phyloP scores from a whole-genome alignment of 2,329 filamentous ascomycete species.

The Diaporthe sp. region DNA sequence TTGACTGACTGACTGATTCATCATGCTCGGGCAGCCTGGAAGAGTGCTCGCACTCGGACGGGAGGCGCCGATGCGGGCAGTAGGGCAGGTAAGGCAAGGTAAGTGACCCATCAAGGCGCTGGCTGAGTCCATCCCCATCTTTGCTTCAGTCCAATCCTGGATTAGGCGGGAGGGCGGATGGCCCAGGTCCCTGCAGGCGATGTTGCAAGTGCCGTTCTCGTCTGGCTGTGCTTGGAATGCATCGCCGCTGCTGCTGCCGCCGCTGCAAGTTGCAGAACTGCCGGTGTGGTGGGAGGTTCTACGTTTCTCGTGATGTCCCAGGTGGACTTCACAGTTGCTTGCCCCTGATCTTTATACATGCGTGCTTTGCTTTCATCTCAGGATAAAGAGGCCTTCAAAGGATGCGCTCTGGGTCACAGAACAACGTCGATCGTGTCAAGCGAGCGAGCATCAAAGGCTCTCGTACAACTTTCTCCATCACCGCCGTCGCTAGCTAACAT shows the following conservation, averaged over 20 bases:
- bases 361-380: slow-evolving; percentile 39
- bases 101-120: slow-evolving; percentile 28
- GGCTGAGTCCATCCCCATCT: slow-evolving; percentile 24
- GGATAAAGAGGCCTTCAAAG: slow-evolving; percentile 40
- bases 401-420: slow-evolving; percentile 30
- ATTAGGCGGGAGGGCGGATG: slow-evolving; percentile 9
- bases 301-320: slow-evolving; percentile 57
- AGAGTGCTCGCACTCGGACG: slow-evolving; percentile 14
- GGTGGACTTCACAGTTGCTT: slow-evolving; percentile 49
- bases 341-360: slow-evolving; percentile 43
- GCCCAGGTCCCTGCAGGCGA: slow-evolving; percentile 16
- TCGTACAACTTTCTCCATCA: slow-evolving; percentile 22
- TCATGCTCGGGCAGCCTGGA: slow-evolving; percentile 7
- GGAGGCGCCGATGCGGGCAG: slow-evolving; percentile 19
- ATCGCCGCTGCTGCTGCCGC: background rate
- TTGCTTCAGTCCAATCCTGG: slow-evolving; percentile 22
- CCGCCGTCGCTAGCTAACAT: slow-evolving; percentile 21
- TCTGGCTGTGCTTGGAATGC: slow-evolving; percentile 26
- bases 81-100: slow-evolving; percentile 23
- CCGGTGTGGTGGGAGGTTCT: slow-evolving; percentile 44
- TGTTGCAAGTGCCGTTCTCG: slow-evolving; percentile 28
- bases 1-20: slow-evolving; percentile 1
- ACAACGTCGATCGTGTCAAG: slow-evolving; percentile 26
- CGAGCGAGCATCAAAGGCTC: slow-evolving; percentile 28
- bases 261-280: slow-evolving; percentile 29